Evolutionary conservation across 768 basidiomycete genomes (phyloP), one percentile per base, ranked within the genome.

Genomic region (Tubosaeta sp.): DNA sequence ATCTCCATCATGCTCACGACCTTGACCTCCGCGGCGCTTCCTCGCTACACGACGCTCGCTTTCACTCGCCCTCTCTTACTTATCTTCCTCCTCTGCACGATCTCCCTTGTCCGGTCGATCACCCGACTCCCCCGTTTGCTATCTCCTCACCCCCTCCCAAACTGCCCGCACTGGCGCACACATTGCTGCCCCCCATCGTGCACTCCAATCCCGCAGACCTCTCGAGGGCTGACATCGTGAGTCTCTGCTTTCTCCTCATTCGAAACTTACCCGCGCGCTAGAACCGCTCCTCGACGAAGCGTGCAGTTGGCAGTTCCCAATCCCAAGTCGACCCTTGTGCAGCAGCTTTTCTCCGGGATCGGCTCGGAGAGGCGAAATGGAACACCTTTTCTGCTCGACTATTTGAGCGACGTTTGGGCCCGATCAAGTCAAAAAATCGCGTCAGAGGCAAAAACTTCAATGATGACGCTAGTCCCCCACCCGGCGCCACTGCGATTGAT

Each of bases 401-500:
- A 12, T 78, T 76, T 33, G 76, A 77, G 60, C 70, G 75, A 39
- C 72, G 77, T 47, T 60, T 74, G 1, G 72, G 75, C 19, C 69
- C 65, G 48, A 63, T 68, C 56, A 77, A 72, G 59, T 64, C 67
- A 44, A 71, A 71, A 59, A 53, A 65, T 43, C 71, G 72, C 32
- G 54, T 58, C 43, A 69, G 65, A 61, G 53, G 49, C 31, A 69
- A 71, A 59, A 59, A 58, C 26, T 10, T 59, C n/a, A 61, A 55
- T 51, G 68, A 68, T 42, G 63, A 70, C 22, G 38, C 62, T 34
- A 54, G 50, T 46, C 64, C 62, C 4, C 55, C 54, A 8, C 66
- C 67, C 13, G 72, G 74, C 26, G 76, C 76, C 46, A 72, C 71
- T 39, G 77, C 72, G 39, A 72, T 79, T 44, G 78, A 79, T 52